Conservation (phyloP, 352 stramenopile genomes). For the Globisporangium cederbergense region DNA sequence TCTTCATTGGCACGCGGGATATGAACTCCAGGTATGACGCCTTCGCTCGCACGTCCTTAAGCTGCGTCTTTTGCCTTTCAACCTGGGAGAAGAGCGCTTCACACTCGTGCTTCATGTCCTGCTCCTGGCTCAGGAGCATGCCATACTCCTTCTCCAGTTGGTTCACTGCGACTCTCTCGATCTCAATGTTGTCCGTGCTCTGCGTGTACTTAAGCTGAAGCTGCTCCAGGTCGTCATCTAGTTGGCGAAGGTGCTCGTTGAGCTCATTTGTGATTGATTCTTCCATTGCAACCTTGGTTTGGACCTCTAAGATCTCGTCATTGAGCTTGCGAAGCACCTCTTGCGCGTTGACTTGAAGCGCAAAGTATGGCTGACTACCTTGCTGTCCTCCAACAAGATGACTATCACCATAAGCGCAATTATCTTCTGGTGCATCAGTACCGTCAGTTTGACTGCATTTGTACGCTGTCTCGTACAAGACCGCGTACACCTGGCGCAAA, state of each 20-base stretch:
- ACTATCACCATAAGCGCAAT: neutral
- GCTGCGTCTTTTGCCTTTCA: slow-evolving; percentile 30
- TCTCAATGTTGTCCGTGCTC: slow-evolving; percentile 38
- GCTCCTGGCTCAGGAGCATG: slow-evolving; percentile 39
- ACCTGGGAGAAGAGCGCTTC: slow-evolving; percentile 38
- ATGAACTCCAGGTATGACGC: slow-evolving; percentile 58
- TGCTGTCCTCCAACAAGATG: neutral
- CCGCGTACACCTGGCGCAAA: slow-evolving; percentile 20
- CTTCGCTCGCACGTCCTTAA: slow-evolving; percentile 46
- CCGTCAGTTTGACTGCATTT: too few species aligned
- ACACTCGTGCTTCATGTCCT: slow-evolving; percentile 37
- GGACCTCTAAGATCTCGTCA: slow-evolving; percentile 15
- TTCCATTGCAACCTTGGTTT: slow-evolving; percentile 47
- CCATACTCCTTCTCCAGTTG: slow-evolving; percentile 54
- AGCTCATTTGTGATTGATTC: slow-evolving; percentile 40
- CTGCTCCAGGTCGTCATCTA: slow-evolving; percentile 37
- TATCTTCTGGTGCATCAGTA: neutral
- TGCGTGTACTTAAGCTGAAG: slow-evolving; percentile 30
- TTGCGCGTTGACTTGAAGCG: slow-evolving; percentile 21
- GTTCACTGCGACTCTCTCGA: slow-evolving; percentile 29
- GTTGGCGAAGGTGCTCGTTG: slow-evolving; percentile 19
- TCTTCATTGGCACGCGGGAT: slow-evolving; percentile 49
- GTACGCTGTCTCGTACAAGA: slow-evolving; percentile 25
- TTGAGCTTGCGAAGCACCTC: slow-evolving; percentile 13
- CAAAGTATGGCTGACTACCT: slow-evolving; percentile 25